A percentile compares a stretch with the other conserved stretches of the same genome.
phyloP scores from a whole-genome alignment of 2,329 filamentous ascomycete genomes.

The Phialophora macrospora region DNA sequence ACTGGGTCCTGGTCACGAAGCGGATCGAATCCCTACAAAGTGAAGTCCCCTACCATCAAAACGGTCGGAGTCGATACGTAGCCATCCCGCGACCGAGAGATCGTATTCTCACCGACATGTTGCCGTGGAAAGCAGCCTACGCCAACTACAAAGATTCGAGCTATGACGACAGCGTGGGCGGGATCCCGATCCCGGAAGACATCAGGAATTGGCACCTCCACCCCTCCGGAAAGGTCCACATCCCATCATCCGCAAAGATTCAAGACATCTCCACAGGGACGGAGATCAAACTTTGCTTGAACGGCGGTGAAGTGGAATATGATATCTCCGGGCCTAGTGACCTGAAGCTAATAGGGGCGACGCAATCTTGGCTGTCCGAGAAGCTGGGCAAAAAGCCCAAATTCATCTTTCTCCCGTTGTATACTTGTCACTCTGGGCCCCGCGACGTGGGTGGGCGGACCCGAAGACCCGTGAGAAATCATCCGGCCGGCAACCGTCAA shows the following conservation, averaged over 20 bases:
- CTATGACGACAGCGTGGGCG: background rate
- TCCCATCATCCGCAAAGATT: background rate
- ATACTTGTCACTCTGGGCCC: background rate
- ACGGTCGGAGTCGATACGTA: background rate
- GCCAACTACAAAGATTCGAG: constrained; percentile 1
- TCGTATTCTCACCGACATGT: constrained; percentile 2
- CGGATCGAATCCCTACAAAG: background rate
- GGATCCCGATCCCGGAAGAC: background rate
- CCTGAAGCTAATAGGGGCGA: background rate
- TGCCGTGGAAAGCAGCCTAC: background rate
- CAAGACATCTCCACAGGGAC: background rate
- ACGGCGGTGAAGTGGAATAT: background rate
- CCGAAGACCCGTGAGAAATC: background rate
- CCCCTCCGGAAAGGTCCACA: background rate
- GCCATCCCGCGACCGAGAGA: background rate
- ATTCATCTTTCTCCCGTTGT: constrained; percentile 2
- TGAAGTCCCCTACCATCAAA: background rate
- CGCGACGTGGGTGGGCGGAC: background rate
- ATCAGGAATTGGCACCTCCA: background rate
- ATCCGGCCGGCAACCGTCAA: background rate
- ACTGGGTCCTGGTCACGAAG: background rate
- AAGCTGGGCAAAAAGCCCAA: background rate
- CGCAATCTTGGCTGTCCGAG: background rate
- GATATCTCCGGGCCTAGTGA: background rate
- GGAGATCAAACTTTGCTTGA: background rate